Conservation (phyloP, 176 grass and related monocot species). For the Miscanthus lutarioriparius region DNA sequence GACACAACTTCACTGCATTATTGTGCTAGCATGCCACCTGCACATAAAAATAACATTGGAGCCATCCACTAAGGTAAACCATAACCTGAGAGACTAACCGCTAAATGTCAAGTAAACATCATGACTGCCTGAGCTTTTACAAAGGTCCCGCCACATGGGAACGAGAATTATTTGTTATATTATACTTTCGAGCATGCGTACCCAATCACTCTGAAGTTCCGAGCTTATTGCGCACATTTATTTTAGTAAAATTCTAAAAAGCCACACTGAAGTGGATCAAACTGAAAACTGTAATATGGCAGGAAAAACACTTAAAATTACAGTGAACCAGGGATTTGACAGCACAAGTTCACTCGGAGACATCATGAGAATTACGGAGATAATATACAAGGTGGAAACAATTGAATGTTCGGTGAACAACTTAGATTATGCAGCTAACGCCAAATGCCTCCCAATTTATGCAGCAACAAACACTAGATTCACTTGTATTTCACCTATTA, state of each 20-base stretch:
- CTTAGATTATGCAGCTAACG: neutral
- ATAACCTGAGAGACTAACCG: neutral
- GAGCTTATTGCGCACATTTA: neutral
- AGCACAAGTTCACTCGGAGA: neutral
- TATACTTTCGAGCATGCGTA: neutral
- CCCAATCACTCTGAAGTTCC: neutral
- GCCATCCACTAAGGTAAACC: conserved; percentile 1
- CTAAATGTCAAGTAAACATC: neutral
- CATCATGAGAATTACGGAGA: neutral
- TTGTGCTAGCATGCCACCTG: conserved; percentile 36
- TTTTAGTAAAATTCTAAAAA: neutral
- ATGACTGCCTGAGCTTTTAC: neutral
- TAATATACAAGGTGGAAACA: neutral
- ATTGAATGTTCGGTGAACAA: neutral
- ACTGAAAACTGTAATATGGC: neutral
- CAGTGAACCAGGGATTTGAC: neutral
- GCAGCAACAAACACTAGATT: neutral
- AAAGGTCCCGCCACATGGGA: neutral
- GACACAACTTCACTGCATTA: conserved; percentile 34
- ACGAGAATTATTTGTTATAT: conserved; percentile 13
- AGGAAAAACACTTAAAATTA: neutral
- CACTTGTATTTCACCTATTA: neutral
- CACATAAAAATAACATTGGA: conserved; percentile 30
- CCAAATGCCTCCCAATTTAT: neutral
- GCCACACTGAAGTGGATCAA: neutral